Evolutionary conservation across 192 early-diverging fungal species (phyloP), one percentile per base, ranked within the genome.

Genomic region (Backusella psychrophila): DNA sequence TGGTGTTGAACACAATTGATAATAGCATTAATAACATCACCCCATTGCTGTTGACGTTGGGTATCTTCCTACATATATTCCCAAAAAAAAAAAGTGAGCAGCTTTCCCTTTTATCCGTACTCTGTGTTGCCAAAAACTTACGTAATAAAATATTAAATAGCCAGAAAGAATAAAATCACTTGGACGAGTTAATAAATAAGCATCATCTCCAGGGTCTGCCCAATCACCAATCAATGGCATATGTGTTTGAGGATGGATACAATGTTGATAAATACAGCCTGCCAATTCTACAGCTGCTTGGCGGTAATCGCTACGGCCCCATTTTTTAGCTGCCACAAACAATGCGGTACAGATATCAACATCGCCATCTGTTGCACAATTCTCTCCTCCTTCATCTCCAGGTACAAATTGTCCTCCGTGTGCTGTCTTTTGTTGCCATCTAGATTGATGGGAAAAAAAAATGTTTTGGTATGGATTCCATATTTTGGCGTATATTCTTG

Each of bases 321-420:
- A 88, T 33, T 82, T 71, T 21, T 76, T 75, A 4, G 82, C 77
- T 0, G 87, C 87, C 31, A 86, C 77, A 59, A 88, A 88, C 15
- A 88, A 65, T 1, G 87, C 84, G 23, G 87, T 86, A 6, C 84
- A 84, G 73, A 88, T 82, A 74, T 88, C 87, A 15, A 88, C 81
- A 76, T 88, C 87, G 8, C 87, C 87, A 63, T 88, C 87, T 0
- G 87, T 88, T 6, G 87, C 87, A 71, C 85, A 85, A 59, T 88
- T 85, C 6, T 73, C 42, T 5, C 87, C 87, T 19, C 87, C 87
- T 23, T 88, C 78, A 34, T 80, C 78, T 6, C 82, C 85, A 6
- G 85, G 84, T 21, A 86, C 73, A 72, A 86, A 86, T 3, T 59
- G 23, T 33, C 83, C 83, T 8, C 73, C 68, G 19, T 66, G 77